Conservation (phyloP, 2,329 filamentous ascomycete species). For the Alternaria dauci region DNA sequence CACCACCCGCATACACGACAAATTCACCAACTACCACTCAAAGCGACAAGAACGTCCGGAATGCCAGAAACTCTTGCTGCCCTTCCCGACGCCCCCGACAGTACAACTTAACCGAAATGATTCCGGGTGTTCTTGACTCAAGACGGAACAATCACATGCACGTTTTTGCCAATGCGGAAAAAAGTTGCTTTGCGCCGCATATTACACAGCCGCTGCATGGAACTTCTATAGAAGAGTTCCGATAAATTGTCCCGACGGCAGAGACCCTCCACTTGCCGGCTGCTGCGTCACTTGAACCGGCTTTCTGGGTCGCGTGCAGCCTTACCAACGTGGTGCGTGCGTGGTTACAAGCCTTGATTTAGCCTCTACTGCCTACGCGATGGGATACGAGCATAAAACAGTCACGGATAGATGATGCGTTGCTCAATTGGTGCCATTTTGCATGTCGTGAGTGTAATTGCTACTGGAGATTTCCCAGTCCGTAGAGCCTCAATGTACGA, state of each 20-base stretch:
- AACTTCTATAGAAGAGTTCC: conserved; percentile 4
- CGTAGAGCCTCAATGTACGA: conserved; percentile 10
- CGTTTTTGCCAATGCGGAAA: not conserved
- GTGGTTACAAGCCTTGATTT: conserved; percentile 17
- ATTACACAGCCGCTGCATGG: conserved; percentile 12
- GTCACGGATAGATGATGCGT: not conserved
- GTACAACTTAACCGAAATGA: conserved; percentile 19
- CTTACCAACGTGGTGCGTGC: conserved; percentile 17
- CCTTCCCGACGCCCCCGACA: conserved; percentile 14
- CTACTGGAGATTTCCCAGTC: conserved; percentile 17
- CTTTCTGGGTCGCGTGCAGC: conserved; percentile 21
- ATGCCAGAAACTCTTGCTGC: not conserved
- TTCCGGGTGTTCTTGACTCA: conserved; percentile 12
- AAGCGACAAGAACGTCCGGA: conserved; percentile 1
- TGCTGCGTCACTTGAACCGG: conserved; percentile 25
- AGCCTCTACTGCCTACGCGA: conserved; percentile 19
- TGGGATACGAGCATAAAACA: conserved; percentile 1
- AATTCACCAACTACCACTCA: conserved; percentile 11
- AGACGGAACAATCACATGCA: conserved; percentile 23
- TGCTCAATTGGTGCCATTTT: conserved; percentile 6
- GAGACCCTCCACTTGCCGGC: conserved; percentile 15
- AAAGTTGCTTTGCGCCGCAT: conserved; percentile 3
- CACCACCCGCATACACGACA: conserved; percentile 11
- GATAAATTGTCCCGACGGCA: conserved; percentile 20
- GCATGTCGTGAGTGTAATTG: conserved; percentile 11